A percentile compares a stretch with the other conserved stretches of the same genome.
These are phyloP conservation scores for Murraya paniculata DNA, from an alignment of 345 rosid genomes.

Conservation along the genomic window DNA sequence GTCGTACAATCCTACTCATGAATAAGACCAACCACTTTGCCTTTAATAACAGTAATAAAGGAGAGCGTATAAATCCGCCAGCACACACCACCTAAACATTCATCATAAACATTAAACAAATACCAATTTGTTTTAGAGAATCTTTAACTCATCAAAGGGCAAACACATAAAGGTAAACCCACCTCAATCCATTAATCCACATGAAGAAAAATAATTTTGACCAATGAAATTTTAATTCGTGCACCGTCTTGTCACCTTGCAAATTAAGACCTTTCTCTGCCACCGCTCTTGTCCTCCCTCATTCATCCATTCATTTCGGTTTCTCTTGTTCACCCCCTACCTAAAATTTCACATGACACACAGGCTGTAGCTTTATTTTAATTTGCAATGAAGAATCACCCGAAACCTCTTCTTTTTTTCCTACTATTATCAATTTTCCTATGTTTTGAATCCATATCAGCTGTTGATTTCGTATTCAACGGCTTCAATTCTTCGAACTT, in stretches of 20 bases:
- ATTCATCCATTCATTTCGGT: background rate
- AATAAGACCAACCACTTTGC: too few species aligned
- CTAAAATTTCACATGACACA: background rate
- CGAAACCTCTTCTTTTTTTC: constrained; percentile 1
- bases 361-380: constrained; percentile 5
- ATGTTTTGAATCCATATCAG: constrained; percentile 21
- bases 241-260: background rate
- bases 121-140: background rate
- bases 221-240: background rate
- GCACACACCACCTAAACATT: too few species aligned
- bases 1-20: too few species aligned
- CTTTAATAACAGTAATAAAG: too few species aligned
- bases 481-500: constrained; percentile 54
- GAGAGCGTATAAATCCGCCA: too few species aligned
- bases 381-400: constrained; percentile 24
- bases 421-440: constrained; percentile 8
- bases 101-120: too few species aligned
- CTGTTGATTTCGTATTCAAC: constrained; percentile 63
- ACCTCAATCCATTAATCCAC: background rate
- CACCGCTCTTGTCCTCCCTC: background rate
- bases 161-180: background rate
- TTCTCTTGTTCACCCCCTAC: background rate
- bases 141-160: background rate
- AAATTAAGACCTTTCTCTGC: background rate
- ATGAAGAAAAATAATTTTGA: background rate